A percentile compares a stretch with the other conserved stretches of the same genome.
Conservation (phyloP, 495 filamentous ascomycete species). For the Penicillium turbatum region DNA sequence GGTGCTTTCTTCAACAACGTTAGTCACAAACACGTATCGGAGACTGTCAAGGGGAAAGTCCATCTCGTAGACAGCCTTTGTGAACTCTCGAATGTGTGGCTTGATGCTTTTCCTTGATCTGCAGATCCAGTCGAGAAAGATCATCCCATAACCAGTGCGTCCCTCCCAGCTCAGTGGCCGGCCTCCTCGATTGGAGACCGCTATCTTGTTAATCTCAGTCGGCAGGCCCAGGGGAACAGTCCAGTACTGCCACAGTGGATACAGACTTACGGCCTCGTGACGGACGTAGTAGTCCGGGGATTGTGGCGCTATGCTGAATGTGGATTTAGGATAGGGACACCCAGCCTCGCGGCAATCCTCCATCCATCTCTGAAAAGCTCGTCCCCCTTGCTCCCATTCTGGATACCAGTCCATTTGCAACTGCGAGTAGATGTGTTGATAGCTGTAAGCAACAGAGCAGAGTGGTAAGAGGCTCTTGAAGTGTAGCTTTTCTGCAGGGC, state of each 20-base stretch:
- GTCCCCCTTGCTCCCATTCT: background rate
- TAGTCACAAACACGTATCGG: background rate
- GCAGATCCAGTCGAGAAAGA: background rate
- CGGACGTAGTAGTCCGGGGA: background rate
- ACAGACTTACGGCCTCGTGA: background rate
- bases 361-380: background rate
- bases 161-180: background rate
- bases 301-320: background rate
- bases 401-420: too few relatives aligned
- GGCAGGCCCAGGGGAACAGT: background rate
- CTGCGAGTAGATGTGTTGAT: too few relatives aligned
- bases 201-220: background rate
- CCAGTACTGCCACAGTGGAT: background rate
- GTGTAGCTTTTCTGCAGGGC: too few relatives aligned
- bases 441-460: too few relatives aligned
- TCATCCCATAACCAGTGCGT: background rate
- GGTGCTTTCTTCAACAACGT: background rate
- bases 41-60: background rate
- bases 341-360: background rate
- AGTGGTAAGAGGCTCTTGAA: too few relatives aligned
- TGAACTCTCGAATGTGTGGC: background rate
- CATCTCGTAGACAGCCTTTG: background rate
- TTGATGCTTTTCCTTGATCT: background rate
- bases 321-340: background rate
- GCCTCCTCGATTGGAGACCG: conserved; percentile 40